Evolutionary conservation across 2,329 filamentous ascomycete species (phyloP), one percentile per base, ranked within the genome.

Genomic region (Colletotrichum gloeosporioides): DNA sequence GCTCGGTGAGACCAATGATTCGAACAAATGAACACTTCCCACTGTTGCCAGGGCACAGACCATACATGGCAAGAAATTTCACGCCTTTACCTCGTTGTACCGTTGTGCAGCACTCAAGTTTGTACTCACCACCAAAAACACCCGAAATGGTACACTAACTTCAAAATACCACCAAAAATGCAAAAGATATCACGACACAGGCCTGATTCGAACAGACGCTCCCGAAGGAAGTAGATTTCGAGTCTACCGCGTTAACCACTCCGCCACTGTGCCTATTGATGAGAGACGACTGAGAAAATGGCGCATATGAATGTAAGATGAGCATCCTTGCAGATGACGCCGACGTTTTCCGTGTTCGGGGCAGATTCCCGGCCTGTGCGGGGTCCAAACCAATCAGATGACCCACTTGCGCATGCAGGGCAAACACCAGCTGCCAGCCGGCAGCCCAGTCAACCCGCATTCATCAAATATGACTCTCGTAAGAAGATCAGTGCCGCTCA

Each of bases 281-380:
- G 53, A 4, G 2, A 29, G n/a, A 16, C n/a, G n/a, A 5, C 0
- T 0, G 5, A 3, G 1, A n/a, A 44, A 22, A 53, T 53, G 0
- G 1, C 6, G n/a, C 10, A 53, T 53, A 53, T 53, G 0, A 13
- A 13, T 22, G 44, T 53, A 13, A 0, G 6, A n/a, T 10, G 0
- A 2, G 3, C 2, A 53, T 53, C 44, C 44, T 22, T 53, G 44
- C 44, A 8, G 44, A 53, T 22, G n/a, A 0, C 44, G 44, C n/a
- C 0, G 44, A 53, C 22, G n/a, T 53, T 49, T 53, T 53, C 44
- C 44, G 44, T 13, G 6, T 53, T 53, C 44, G 44, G 44, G 44
- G 44, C 44, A 10, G 44, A 22, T 13, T 53, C n/a, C 44, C 44
- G n/a, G 10, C 44, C 44, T 53, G n/a, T 53, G 44, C 44, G 44